phyloP scores from a whole-genome alignment of 768 basidiomycete species.

The Podaxis sp. region DNA sequence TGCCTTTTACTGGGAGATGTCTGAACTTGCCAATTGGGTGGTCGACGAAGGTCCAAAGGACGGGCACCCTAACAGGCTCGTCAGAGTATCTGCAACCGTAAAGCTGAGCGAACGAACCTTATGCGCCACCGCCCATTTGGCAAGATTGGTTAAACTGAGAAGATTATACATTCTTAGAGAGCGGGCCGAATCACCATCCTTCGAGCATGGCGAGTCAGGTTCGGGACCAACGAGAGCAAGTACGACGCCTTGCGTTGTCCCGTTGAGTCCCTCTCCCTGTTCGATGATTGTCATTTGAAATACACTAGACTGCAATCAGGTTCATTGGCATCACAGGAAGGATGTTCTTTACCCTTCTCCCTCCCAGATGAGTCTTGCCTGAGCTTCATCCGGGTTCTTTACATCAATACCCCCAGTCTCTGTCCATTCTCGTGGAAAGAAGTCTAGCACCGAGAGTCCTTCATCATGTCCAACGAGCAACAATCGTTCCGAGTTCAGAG shows the following conservation, averaged over 20 bases:
- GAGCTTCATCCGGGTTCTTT: constrained; percentile 71
- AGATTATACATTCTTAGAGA: constrained; percentile 79
- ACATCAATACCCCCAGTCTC: constrained; percentile 41
- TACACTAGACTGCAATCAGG: constrained; percentile 40
- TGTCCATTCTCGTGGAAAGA: constrained; percentile 72
- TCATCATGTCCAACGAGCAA: constrained; percentile 78
- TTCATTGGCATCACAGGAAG: background rate
- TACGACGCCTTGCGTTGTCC: constrained; percentile 66
- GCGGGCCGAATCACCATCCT: constrained; percentile 49
- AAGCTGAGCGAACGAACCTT: constrained; percentile 38
- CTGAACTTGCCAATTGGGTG: constrained; percentile 47
- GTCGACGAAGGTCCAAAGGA: constrained; percentile 56
- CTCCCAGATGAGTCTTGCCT: constrained; percentile 62
- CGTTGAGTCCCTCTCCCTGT: constrained; percentile 47
- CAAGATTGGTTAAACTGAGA: constrained; percentile 67
- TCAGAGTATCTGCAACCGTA: background rate
- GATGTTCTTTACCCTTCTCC: constrained; percentile 62
- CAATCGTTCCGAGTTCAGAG: constrained; percentile 57
- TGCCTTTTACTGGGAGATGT: constrained; percentile 45
- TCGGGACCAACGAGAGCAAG: constrained; percentile 71
- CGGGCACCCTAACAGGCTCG: constrained; percentile 39
- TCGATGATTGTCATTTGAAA: constrained; percentile 78
- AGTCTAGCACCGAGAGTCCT: constrained; percentile 77
- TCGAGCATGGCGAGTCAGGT: constrained; percentile 31
- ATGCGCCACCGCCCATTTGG: constrained; percentile 67